A percentile compares a stretch with the other conserved stretches of the same genome.
phyloP scores from a whole-genome alignment of 2,329 filamentous ascomycete species.

The Dendryphion nanum region DNA sequence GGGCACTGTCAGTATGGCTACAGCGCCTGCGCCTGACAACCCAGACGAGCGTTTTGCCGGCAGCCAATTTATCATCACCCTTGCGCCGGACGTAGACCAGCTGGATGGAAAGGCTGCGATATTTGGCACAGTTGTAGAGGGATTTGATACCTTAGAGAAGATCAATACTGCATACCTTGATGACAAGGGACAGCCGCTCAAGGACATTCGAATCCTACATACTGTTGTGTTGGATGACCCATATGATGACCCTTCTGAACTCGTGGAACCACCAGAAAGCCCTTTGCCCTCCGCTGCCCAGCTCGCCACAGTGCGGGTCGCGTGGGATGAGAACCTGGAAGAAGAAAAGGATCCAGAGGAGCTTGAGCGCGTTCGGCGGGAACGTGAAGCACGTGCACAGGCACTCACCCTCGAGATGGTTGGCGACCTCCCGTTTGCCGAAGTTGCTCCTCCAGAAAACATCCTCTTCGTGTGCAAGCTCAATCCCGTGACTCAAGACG shows the following conservation, averaged over 20 bases:
- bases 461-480: constrained; percentile 98
- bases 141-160: constrained; percentile 90
- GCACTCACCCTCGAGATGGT: constrained; percentile 97
- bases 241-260: constrained; percentile 74
- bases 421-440: constrained; percentile 93
- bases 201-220: constrained; percentile 93
- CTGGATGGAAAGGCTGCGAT: constrained; percentile 92
- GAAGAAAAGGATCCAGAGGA: constrained; percentile 78
- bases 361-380: constrained; percentile 74
- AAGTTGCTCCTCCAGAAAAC: constrained; percentile 96
- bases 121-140: constrained; percentile 93
- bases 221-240: constrained; percentile 91
- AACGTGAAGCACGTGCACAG: constrained; percentile 89
- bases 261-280: constrained; percentile 75
- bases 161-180: constrained; percentile 90
- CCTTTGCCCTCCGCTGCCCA: constrained; percentile 82
- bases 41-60: constrained; percentile 79
- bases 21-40: constrained; percentile 70
- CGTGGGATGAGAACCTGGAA: constrained; percentile 79
- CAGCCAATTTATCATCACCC: constrained; percentile 91
- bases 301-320: constrained; percentile 86
- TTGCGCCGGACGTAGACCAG: constrained; percentile 86
- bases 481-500: constrained; percentile 92
- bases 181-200: constrained; percentile 78
- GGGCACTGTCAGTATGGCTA: constrained; percentile 98